A percentile compares a stretch with the other conserved stretches of the same genome.
Conservation (phyloP, 2,329 filamentous ascomycete genomes). For the Cladosporium sp. region DNA sequence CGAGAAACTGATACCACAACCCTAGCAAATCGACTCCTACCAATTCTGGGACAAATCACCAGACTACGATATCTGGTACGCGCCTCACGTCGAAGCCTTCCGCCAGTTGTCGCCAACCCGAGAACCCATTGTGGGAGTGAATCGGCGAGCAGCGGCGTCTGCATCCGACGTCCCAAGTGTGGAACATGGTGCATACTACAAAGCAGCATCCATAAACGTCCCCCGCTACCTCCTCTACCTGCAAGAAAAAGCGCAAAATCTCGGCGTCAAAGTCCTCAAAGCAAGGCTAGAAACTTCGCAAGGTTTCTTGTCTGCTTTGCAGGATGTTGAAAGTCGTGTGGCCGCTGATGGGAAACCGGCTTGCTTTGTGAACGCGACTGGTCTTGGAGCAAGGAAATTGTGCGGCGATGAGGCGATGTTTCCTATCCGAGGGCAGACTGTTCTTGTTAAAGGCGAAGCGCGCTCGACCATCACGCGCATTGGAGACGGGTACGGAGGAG, state of each 20-base stretch:
- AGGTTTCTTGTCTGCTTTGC: slow-evolving; percentile 29
- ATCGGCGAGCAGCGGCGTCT: slow-evolving; percentile 21
- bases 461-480: slow-evolving; percentile 26
- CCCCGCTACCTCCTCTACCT: slow-evolving; percentile 36
- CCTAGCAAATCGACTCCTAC: slow-evolving; percentile 18
- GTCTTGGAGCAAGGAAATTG: slow-evolving; percentile 36
- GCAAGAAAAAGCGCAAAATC: slow-evolving; percentile 22
- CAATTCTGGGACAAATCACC: slow-evolving; percentile 25
- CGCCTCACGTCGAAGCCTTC: slow-evolving; percentile 33
- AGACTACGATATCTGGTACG: slow-evolving; percentile 35
- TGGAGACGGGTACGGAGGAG: slow-evolving; percentile 26
- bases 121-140: slow-evolving; percentile 21
- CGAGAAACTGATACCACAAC: background rate
- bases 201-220: slow-evolving; percentile 36
- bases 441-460: slow-evolving; percentile 42
- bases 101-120: slow-evolving; percentile 16
- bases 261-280: slow-evolving; percentile 28
- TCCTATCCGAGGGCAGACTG: slow-evolving; percentile 43
- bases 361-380: slow-evolving; percentile 40
- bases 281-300: slow-evolving; percentile 25
- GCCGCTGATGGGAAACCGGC: slow-evolving; percentile 18
- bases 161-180: slow-evolving; percentile 18
- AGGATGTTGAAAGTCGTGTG: slow-evolving; percentile 22
- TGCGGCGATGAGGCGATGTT: slow-evolving; percentile 33
- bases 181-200: slow-evolving; percentile 28